A percentile compares a stretch with the other conserved stretches of the same genome.
Conservation (phyloP, 192 early-diverging fungal species). For the Coemansia sp. region DNA sequence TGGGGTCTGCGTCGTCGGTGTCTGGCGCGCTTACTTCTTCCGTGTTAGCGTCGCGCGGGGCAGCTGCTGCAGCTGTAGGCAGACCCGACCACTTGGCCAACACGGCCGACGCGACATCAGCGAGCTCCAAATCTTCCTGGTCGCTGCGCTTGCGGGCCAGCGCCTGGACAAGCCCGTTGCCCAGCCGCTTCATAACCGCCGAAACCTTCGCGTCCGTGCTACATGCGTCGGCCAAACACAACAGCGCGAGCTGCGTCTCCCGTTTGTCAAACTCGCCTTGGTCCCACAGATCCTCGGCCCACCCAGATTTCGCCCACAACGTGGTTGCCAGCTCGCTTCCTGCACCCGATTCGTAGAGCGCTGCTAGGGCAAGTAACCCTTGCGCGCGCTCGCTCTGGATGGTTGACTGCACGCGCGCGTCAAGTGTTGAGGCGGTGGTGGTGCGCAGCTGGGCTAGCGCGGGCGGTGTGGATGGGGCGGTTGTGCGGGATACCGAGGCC, state of each 20-base stretch:
- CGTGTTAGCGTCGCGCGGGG: neutral
- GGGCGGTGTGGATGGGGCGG: neutral
- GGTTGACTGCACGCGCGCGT: constrained; percentile 35
- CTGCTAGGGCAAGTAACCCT: constrained; percentile 52
- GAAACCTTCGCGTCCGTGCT: constrained; percentile 57
- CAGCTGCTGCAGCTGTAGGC: constrained; percentile 25
- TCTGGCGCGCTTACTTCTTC: neutral
- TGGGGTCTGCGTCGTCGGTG: constrained; percentile 13
- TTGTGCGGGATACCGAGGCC: neutral
- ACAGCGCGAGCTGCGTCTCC: constrained; percentile 63
- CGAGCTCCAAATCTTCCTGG: constrained; percentile 41
- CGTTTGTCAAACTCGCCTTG: constrained; percentile 71
- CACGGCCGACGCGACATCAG: constrained; percentile 57
- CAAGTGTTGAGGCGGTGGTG: neutral
- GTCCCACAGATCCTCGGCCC: constrained; percentile 77
- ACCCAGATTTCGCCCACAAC: constrained; percentile 60
- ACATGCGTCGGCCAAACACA: constrained; percentile 32
- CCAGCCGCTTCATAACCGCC: constrained; percentile 63
- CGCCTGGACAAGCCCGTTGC: constrained; percentile 56
- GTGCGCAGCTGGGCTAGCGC: constrained; percentile 11
- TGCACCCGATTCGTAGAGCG: constrained; percentile 67
- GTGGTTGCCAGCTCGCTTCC: constrained; percentile 50
- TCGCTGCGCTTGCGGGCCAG: constrained; percentile 51
- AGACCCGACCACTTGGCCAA: constrained; percentile 63
- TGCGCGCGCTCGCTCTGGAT: constrained; percentile 27